Base-by-base conservation (phyloP, 768 basidiomycete species). In the Panaeolus papilionaceus region DNA sequence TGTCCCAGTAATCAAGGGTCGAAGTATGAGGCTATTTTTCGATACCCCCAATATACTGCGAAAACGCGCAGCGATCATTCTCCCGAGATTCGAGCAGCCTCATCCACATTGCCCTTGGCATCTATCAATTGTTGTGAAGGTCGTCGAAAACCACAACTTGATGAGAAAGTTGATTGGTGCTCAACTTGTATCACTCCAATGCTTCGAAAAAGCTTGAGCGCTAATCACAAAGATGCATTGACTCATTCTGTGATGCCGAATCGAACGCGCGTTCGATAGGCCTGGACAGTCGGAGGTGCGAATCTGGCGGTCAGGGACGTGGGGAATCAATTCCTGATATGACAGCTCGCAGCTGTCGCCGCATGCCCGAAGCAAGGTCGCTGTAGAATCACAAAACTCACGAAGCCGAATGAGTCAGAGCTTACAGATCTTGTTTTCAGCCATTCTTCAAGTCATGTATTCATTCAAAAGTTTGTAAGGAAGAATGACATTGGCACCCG, bases 181-280 rank as follows among this genome's bases (percentile, higher is more conserved):
- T 33, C 3, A 33, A 5, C 33, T 33, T 33, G 33, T 33, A 33
- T 33, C 33, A 2, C 33, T 33, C 33, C 26, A 51, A 23, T 9
- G 18, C 18, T 26, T 51, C 47, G 47, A 58, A 37, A 9, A n/a
- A 16, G 33, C 54, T 12, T 37, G 54, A 58, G 54, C 54, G 54
- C 54, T 7, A 58, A 58, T 58, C 26, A 58, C 26, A 28, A 51
- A 51, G 9, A 28, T 6, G 26, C 5, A 7, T 58, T 58, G 54
- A 58, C 28, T 58, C 54, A 58, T 58, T 18, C 18, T 26, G 47
- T 51, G 47, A 51, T 51, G 47, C 47, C 26, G 28, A 28, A 12
- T 58, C 28, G 54, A 58, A 58, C 54, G 54, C 54, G 54, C 54
- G 54, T 58, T 58, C 54, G 33, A 58, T 33, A 58, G 11, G 33